Evolutionary conservation across 2,329 filamentous ascomycete genomes (phyloP).

Genomic region (Phoma herbarum): DNA sequence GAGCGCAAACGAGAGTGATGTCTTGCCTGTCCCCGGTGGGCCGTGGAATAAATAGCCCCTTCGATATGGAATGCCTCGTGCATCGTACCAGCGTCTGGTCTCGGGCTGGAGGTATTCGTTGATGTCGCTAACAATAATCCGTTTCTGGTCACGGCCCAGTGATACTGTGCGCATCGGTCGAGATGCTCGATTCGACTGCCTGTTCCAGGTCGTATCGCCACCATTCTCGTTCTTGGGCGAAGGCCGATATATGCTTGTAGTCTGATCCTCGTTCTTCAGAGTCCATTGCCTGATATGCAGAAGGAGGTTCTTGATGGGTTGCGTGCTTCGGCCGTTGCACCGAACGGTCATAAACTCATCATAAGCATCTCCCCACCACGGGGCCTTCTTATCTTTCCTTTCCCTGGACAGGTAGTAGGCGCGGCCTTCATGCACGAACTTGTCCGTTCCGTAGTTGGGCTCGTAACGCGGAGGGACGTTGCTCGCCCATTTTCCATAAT

Average conservation of each 20-base stretch:
- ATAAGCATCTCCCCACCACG: slow-evolving; percentile 38
- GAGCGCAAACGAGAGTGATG: slow-evolving; percentile 53
- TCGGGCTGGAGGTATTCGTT: slow-evolving; percentile 79
- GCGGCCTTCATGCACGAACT: slow-evolving; percentile 55
- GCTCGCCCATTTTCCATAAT: slow-evolving; percentile 60
- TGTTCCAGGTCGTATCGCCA: slow-evolving; percentile 51
- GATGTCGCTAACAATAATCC: slow-evolving; percentile 72
- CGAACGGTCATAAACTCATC: slow-evolving; percentile 57
- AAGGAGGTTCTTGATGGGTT: slow-evolving; percentile 60
- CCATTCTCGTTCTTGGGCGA: slow-evolving; percentile 50
- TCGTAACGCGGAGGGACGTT: slow-evolving; percentile 60
- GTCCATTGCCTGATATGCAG: slow-evolving; percentile 56
- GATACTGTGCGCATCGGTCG: slow-evolving; percentile 79
- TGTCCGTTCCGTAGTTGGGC: slow-evolving; percentile 58
- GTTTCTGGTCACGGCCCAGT: slow-evolving; percentile 72
- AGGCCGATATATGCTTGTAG: slow-evolving; percentile 56
- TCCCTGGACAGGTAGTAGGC: slow-evolving; percentile 54
- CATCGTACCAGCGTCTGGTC: slow-evolving; percentile 81
- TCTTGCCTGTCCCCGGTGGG: slow-evolving; percentile 82
- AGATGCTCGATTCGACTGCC: slow-evolving; percentile 65
- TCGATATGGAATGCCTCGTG: slow-evolving; percentile 84
- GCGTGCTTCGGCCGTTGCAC: slow-evolving; percentile 58
- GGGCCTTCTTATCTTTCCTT: slow-evolving; percentile 40
- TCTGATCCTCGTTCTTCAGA: slow-evolving; percentile 53
- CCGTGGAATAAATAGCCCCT: slow-evolving; percentile 84